Evolutionary conservation across 1,139 yeast genomes (phyloP).

Genomic region (Chernovozyma aurita): DNA sequence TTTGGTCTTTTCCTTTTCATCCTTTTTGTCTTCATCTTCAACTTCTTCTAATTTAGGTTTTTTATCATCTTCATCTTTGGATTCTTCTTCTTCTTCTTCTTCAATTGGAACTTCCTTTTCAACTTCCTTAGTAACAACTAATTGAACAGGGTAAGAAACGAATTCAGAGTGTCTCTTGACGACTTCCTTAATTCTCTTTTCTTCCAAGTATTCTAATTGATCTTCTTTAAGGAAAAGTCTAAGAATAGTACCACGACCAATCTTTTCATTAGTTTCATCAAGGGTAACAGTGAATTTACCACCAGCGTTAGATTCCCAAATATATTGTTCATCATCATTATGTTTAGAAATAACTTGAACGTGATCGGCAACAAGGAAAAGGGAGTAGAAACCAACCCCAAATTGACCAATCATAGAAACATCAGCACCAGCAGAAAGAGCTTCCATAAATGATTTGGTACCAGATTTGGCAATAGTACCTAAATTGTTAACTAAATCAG

Average conservation of each 20-base stretch:
- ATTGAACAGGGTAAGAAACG: slow-evolving; percentile 98
- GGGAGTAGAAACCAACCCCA: slow-evolving; percentile 99
- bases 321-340: slow-evolving; percentile 98
- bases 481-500: slow-evolving; percentile 96
- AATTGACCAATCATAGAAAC: slow-evolving; percentile 99
- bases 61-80: slow-evolving; percentile 47
- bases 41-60: slow-evolving; percentile 70
- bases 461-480: slow-evolving; percentile 99
- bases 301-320: slow-evolving; percentile 99
- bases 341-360: slow-evolving; percentile 98
- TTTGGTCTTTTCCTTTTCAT: slow-evolving; percentile 69
- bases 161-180: slow-evolving; percentile 99
- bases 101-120: slow-evolving; percentile 87
- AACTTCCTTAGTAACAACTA: slow-evolving; percentile 97
- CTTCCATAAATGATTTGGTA: slow-evolving; percentile 99
- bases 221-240: slow-evolving; percentile 98
- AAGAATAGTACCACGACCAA: slow-evolving; percentile 93
- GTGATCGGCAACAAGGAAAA: slow-evolving; percentile 98
- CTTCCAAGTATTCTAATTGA: slow-evolving; percentile 98
- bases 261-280: slow-evolving; percentile 80
- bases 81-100: slow-evolving; percentile 51
- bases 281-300: slow-evolving; percentile 96
- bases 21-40: slow-evolving; percentile 57
- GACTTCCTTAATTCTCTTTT: slow-evolving; percentile 98
- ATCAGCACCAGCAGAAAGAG: slow-evolving; percentile 98